Evolutionary conservation across 2,329 filamentous ascomycete genomes (phyloP), one percentile per base, ranked within the genome.

Genomic region (Aspergillus hortae): DNA sequence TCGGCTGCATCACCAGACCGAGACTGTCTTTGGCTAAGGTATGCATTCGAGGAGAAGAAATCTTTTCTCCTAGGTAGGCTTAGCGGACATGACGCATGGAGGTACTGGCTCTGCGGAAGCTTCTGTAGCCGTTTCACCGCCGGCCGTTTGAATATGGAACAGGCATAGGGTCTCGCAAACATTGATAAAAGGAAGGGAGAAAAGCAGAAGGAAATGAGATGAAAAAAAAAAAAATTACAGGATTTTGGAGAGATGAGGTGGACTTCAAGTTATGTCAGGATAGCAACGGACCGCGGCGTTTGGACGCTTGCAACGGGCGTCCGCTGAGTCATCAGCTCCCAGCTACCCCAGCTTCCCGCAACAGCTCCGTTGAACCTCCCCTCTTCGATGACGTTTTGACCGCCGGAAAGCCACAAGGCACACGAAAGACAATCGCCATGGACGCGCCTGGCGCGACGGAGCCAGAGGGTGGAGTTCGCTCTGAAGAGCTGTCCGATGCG

Each of bases 1-100:
- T 54, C 52, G 5, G 55, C 42, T 4, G 49, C 43, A 23, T 63
- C 58, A 7, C 56, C 57, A 12, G 49, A 51, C 23, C 55, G 55
- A 9, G 57, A 36, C 36, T 67, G 62, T 41, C 66, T 74, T 65
- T 70, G 64, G 42, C 76, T 77, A 9, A 85, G 70, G 54, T 78
- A 76, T 2, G 81, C 75, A 61, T 84, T 86, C 21, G 85, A 87
- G 11, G 85, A 87, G 69, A 86, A 88, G 69, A 88, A 87, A 62
- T 72, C 80, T 57, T 80, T 82, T 52, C 80, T 79, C 10, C 82
- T 80, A n/a, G 65, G 68, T 36, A 65, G 62, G 52, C 62, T 61
- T 49, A 71, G 67, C 56, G 66, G 63, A 14, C 67, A 60, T 15
- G 64, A 66, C 33, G 63, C 67, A 52, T 67, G 70, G 9, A 70